Evolutionary conservation across 768 basidiomycete genomes (phyloP).

Genomic region (Lyophyllum atratum): DNA sequence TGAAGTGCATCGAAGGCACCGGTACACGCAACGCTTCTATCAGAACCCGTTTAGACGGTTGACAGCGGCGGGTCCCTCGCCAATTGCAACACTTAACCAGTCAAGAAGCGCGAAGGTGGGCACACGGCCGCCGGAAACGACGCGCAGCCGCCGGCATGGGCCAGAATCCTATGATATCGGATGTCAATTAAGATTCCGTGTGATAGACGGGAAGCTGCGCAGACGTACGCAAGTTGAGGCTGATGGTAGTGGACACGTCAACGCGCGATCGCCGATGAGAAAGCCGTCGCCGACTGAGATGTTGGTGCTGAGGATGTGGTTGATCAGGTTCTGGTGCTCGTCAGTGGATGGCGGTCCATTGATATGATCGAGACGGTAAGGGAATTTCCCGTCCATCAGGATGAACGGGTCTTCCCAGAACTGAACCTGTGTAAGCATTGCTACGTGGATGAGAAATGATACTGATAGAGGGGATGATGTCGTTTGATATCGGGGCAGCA

Average conservation of each 20-base stretch:
- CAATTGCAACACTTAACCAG: constrained; percentile 46
- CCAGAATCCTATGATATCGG: constrained; percentile 29
- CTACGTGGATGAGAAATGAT: neutral
- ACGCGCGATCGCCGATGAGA: constrained; percentile 29
- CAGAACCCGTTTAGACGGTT: constrained; percentile 37
- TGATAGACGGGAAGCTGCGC: neutral
- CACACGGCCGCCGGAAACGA: constrained; percentile 36
- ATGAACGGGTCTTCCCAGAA: constrained; percentile 47
- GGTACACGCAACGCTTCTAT: neutral
- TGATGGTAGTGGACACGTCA: constrained; percentile 28
- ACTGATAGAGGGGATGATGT: neutral
- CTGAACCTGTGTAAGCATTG: constrained; percentile 8
- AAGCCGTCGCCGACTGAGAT: constrained; percentile 24
- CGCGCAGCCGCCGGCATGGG: constrained; percentile 43
- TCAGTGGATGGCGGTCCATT: constrained; percentile 31
- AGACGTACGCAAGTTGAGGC: constrained; percentile 25
- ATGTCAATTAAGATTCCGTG: neutral
- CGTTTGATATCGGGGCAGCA: constrained; percentile 13
- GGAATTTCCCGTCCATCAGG: constrained; percentile 37
- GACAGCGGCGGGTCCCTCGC: constrained; percentile 39
- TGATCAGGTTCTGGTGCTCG: constrained; percentile 44
- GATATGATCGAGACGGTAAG: constrained; percentile 41
- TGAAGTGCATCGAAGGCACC: neutral
- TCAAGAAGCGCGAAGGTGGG: constrained; percentile 53
- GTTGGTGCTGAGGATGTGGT: constrained; percentile 44